These are phyloP conservation scores for Austroboletus niveus DNA, from an alignment of 1,284 basidiomycete genomes.

Conservation along the genomic window DNA sequence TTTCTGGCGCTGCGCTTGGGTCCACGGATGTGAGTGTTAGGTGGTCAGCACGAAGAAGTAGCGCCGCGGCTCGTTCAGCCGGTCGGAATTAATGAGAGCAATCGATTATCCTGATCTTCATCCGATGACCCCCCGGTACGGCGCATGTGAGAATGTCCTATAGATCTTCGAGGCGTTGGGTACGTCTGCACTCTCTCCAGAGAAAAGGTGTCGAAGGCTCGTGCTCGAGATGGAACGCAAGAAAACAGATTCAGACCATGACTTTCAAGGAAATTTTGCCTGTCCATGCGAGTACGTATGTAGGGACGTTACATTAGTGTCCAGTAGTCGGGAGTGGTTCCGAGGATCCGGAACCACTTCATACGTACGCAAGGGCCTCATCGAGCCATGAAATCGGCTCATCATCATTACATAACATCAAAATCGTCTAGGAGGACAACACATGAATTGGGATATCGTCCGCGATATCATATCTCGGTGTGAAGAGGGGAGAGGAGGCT, in stretches of 20 bases:
- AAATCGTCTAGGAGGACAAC: neutral
- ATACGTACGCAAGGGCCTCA: conserved; percentile 12
- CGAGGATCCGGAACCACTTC: conserved; percentile 11
- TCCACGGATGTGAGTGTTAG: conserved; percentile 7
- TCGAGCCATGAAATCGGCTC: conserved; percentile 1
- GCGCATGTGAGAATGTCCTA: too few species aligned
- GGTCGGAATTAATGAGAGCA: conserved; percentile 5
- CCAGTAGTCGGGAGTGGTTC: neutral
- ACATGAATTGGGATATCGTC: conserved; percentile 2
- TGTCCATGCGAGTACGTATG: conserved; percentile 4
- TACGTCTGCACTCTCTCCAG: conserved; percentile 11
- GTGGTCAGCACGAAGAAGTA: neutral
- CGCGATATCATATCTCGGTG: neutral
- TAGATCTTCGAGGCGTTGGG: conserved; percentile 1
- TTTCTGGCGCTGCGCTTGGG: conserved; percentile 3
- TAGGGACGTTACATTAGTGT: neutral
- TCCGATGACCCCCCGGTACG: neutral
- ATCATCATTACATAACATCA: neutral
- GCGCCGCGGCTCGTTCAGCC: neutral
- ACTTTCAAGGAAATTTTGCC: conserved; percentile 1
- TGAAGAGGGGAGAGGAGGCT: conserved; percentile 2
- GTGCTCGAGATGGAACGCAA: conserved; percentile 12
- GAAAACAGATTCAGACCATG: conserved; percentile 7
- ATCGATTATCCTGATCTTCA: conserved; percentile 3
- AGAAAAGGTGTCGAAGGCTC: conserved; percentile 9